phyloP scores from a whole-genome alignment of 2,329 filamentous ascomycete genomes.

The Botryosphaeria agaves region DNA sequence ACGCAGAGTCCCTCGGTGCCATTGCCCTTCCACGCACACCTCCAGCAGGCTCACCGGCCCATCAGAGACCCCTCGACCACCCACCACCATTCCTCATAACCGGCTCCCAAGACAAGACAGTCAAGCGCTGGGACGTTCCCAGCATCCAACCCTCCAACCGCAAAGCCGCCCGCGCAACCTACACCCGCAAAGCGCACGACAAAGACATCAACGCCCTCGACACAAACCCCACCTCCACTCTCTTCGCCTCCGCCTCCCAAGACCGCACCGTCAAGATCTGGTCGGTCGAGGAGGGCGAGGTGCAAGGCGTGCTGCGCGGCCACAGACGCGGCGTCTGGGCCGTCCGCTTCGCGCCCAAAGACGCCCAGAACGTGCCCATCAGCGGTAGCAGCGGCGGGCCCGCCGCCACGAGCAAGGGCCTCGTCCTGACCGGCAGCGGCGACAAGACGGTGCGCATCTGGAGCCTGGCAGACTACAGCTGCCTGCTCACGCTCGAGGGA shows the following conservation, averaged over 20 bases:
- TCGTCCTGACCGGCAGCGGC: constrained; percentile 78
- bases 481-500: constrained; percentile 84
- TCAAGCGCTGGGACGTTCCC: constrained; percentile 78
- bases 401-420: constrained; percentile 55
- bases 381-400: constrained; percentile 41
- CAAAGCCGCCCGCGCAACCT: constrained; percentile 48
- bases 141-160: constrained; percentile 19
- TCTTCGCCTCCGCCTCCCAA: constrained; percentile 93
- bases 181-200: constrained; percentile 89
- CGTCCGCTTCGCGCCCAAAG: constrained; percentile 70
- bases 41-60: constrained; percentile 49
- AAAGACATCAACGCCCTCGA: constrained; percentile 97
- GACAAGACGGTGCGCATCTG: constrained; percentile 95
- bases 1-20: constrained; percentile 85
- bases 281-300: constrained; percentile 77
- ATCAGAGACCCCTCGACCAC: constrained; percentile 55
- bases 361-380: constrained; percentile 55
- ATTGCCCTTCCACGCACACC: constrained; percentile 67
- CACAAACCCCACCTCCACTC: constrained; percentile 50
- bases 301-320: constrained; percentile 76
- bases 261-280: constrained; percentile 96
- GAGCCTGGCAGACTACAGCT: constrained; percentile 84
- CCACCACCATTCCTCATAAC: constrained; percentile 77
- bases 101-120: constrained; percentile 85
- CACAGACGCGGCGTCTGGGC: constrained; percentile 95